Evolutionary conservation across 2,329 filamentous ascomycete genomes (phyloP).

Genomic region (Parastagonospora nodorum): DNA sequence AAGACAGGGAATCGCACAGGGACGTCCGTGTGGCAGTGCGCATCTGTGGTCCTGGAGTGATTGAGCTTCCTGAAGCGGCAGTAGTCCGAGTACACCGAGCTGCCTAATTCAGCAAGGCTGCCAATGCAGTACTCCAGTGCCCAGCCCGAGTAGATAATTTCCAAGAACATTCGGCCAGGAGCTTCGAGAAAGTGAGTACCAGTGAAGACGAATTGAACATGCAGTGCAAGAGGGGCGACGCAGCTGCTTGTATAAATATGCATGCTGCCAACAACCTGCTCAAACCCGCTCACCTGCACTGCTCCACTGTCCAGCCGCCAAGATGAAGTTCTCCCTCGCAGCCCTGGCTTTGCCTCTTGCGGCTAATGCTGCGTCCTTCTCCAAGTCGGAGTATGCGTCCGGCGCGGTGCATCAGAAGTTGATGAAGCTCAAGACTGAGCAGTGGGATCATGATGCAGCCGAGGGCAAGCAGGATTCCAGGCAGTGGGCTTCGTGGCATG

Average conservation of each 20-base stretch:
- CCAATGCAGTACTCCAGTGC: background rate
- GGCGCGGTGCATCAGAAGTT: constrained; percentile 29
- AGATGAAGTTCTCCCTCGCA: constrained; percentile 32
- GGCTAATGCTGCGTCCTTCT: constrained; percentile 26
- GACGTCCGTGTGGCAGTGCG: background rate
- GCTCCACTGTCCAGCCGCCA: constrained; percentile 10
- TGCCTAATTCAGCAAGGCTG: background rate
- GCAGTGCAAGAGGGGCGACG: background rate
- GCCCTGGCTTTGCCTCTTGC: constrained; percentile 26
- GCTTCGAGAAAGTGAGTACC: background rate
- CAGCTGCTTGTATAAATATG: constrained; percentile 22
- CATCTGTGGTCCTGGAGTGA: background rate
- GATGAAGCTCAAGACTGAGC: constrained; percentile 33
- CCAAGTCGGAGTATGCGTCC: constrained; percentile 29
- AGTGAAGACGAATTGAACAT: background rate
- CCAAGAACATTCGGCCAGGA: background rate
- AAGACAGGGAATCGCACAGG: background rate
- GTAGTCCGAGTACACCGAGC: background rate
- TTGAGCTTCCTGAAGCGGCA: background rate
- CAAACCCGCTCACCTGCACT: constrained; percentile 28
- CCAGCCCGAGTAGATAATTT: background rate
- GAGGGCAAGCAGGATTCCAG: constrained; percentile 18
- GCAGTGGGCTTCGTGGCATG: constrained; percentile 29
- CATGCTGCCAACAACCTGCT: constrained; percentile 16
- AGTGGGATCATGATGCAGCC: constrained; percentile 28